Conservation (phyloP, 2,329 filamentous ascomycete genomes). For the Monosporascus ibericus region DNA sequence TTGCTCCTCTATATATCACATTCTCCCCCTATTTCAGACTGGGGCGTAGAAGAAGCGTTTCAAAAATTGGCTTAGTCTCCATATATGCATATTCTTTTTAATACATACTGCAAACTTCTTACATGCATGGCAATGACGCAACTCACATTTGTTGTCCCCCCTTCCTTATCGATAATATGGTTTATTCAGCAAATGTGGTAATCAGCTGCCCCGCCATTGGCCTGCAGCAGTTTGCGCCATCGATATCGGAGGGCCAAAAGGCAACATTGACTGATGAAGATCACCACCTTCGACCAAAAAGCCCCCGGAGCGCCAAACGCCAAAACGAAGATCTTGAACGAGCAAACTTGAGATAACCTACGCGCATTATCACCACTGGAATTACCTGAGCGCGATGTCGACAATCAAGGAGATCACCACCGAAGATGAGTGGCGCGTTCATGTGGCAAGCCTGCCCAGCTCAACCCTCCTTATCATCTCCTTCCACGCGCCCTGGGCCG, state of each 20-base stretch:
- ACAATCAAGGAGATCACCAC: conserved; percentile 71
- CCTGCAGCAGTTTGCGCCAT: background rate
- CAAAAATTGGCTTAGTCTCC: no score
- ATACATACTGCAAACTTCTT: no score
- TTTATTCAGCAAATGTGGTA: conserved; percentile 5
- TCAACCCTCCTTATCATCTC: conserved; percentile 77
- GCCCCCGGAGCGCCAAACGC: background rate
- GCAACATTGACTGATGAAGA: no score
- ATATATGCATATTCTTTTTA: no score
- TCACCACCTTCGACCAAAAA: no score
- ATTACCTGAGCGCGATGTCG: conserved; percentile 49
- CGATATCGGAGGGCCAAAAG: background rate
- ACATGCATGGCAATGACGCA: no score
- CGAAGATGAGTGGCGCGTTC: conserved; percentile 65
- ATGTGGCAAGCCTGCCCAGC: conserved; percentile 59
- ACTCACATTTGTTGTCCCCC: no score
- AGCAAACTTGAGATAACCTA: background rate
- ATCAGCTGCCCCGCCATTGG: conserved; percentile 26
- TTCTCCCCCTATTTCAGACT: no score
- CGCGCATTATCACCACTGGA: background rate
- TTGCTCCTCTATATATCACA: no score
- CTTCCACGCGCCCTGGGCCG: conserved; percentile 96
- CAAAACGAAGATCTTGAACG: background rate
- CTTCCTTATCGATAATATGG: no score
- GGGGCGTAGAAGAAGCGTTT: no score